Base-by-base conservation (phyloP, 208 protist species). In the Novymonas esmeraldas region DNA sequence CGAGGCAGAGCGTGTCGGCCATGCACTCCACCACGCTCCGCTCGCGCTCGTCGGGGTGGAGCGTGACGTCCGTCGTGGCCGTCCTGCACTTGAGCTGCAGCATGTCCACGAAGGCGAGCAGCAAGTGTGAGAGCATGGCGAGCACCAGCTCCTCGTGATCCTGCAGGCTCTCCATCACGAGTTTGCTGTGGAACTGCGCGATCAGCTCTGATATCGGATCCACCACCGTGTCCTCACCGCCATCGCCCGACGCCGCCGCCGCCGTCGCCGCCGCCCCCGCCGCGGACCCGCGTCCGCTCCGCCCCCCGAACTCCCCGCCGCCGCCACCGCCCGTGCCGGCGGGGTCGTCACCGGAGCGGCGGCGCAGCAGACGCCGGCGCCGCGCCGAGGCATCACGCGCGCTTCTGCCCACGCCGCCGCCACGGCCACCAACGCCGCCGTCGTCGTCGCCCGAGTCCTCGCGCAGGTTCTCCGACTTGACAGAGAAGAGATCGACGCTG, bases 141-240 rank as follows among this genome's bases (percentile, higher is more conserved):
- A 89, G 65, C n/a, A 94, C 42, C 38, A 89, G 61, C 45, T 83
- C 78, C 77, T 92, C 86, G 57, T 96, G 91, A 50, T 85, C 81
- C 62, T 73, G 75, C 9, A 94, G 55, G 64, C 90, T 89, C 28
- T 85, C 72, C 56, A 85, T 42, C 39, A 94, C 91, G 28, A 94
- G 54, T 36, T 69, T 73, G 22, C 75, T 84, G 79, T 96, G 78
- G 34, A 58, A 59, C 31, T 85, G 63, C 3, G 83, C 84, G 18
- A 94, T 76, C 31, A 76, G 70, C 63, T 84, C 68, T 11, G 84
- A 88, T 14, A 87, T 70, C 2, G 73, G 68, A 64, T 96, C 86
- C 7, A 73, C 64, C 7, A 63, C 13, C 29, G 45, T 49, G 7
- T 54, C n/a, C n/a, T n/a, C 66, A 10, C 48, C 22, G n/a, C 64